These are phyloP conservation scores for Candida lessepsii DNA, from an alignment of 805 yeast genomes.

Conservation along the genomic window DNA sequence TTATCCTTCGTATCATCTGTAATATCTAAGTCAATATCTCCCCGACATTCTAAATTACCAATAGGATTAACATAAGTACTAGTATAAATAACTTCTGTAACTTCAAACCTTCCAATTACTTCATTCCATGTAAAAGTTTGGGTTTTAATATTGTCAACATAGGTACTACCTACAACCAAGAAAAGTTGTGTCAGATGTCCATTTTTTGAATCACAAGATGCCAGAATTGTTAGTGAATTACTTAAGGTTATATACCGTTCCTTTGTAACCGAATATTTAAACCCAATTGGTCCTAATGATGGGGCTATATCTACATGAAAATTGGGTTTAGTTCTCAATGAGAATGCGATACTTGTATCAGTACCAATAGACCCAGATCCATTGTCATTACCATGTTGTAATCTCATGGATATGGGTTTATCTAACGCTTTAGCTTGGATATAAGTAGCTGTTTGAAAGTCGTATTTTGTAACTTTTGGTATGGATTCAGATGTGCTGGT, in stretches of 20 bases:
- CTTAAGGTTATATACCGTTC: constrained; percentile 1
- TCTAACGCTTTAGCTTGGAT: neutral
- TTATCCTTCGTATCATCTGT: neutral
- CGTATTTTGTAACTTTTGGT: constrained; percentile 9
- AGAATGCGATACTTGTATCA: constrained; percentile 1
- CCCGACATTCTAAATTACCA: constrained; percentile 7
- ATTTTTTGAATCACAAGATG: constrained; percentile 17
- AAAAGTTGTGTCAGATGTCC: constrained; percentile 11
- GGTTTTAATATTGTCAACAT: constrained; percentile 9
- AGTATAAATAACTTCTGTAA: neutral
- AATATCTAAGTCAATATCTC: neutral
- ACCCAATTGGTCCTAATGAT: neutral
- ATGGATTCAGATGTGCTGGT: neutral
- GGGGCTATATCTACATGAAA: neutral
- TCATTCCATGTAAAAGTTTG: constrained; percentile 7
- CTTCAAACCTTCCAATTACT: neutral
- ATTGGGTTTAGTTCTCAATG: constrained; percentile 6
- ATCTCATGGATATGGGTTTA: constrained; percentile 11
- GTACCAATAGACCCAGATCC: constrained; percentile 12
- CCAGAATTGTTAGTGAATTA: constrained; percentile 3
- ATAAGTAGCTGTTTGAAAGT: constrained; percentile 8
- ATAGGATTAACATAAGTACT: constrained; percentile 8
- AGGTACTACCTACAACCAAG: neutral
- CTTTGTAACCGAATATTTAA: neutral
- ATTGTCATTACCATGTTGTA: constrained; percentile 8